Base-by-base conservation (phyloP, 768 basidiomycete genomes). In the Mycena leptocephala region DNA sequence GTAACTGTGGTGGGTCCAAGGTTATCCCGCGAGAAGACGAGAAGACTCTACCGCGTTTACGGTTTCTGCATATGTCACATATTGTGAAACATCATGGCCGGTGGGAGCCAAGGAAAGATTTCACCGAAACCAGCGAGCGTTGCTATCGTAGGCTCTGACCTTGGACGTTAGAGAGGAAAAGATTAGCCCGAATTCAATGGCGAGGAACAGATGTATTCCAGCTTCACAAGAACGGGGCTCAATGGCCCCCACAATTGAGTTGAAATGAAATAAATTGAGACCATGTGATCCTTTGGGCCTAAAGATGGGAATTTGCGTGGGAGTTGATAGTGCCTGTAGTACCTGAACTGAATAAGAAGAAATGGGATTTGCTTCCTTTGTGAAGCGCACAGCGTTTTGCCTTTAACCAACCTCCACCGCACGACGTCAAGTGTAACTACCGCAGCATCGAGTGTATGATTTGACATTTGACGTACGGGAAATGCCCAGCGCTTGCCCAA, bases 241-340 rank as follows among this genome's bases (percentile, higher is more conserved):
- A 59, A 33, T 32, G 35, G 32, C 20, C 56, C 32, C 39, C 61
- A 62, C 61, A 62, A 37, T 37, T 61, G 35, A 61, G 9, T 62
- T 37, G 22, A 68, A 37, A 56, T 16, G 9, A 35, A 39, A 56
- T 39, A 39, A 39, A 56, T 39, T 68, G 37, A 16, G 18, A 16
- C 53, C 53, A 39, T 68, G 53, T 55, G 51, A 56, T 37, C 8
- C 13, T 6, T 11, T 8, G 3, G 46, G 8, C 30, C 5, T n/a
- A 66, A 33, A 35, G 32, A 66, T 24, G 39, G 61, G 11, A 14
- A 51, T 24, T 32, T 37, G 51, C 66, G 66, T 68, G 66, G 24
- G 66, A 68, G 16, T 24, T 55, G 66, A 68, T 68, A 68, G 66
- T 68, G 22, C 66, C 66, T 39, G 37, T 68, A 35, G 53, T 20